Percentiles rank a stretch among this genome's conserved stretches.
These are phyloP conservation scores for Voacanga thouarsii DNA, from an alignment of 257 asterid species.

Conservation along the genomic window DNA sequence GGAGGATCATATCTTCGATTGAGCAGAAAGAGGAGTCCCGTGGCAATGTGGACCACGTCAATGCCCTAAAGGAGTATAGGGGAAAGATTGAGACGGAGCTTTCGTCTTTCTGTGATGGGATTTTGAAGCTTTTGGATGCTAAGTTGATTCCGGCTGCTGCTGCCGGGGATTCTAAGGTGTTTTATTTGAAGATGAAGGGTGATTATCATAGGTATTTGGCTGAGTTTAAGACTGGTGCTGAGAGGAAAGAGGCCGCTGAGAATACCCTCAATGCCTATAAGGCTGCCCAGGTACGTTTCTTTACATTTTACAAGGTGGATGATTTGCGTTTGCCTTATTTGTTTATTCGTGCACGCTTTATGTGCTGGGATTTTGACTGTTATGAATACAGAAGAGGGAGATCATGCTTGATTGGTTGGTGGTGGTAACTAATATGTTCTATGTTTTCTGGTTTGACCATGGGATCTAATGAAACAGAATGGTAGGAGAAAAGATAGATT, in stretches of 20 bases:
- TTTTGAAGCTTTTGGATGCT: constrained; percentile 28
- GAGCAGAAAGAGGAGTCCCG: constrained; percentile 43
- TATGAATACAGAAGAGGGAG: background rate
- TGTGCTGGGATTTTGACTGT: background rate
- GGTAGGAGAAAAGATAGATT: background rate
- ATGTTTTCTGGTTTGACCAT: background rate
- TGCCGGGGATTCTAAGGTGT: constrained; percentile 33
- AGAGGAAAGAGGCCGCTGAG: constrained; percentile 39
- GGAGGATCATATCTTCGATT: constrained; percentile 32
- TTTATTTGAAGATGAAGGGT: constrained; percentile 38
- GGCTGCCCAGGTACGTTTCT: constrained; percentile 32
- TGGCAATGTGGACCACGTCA: constrained; percentile 27
- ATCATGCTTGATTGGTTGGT: background rate
- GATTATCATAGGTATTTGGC: constrained; percentile 38
- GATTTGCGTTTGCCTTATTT: background rate
- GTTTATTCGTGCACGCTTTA: background rate
- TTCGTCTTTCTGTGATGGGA: constrained; percentile 24
- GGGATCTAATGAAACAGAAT: background rate
- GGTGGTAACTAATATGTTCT: background rate
- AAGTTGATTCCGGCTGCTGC: constrained; percentile 23
- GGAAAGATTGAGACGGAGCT: constrained; percentile 31
- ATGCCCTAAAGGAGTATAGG: constrained; percentile 23
- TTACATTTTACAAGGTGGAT: background rate
- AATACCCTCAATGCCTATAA: constrained; percentile 35
- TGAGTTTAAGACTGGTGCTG: constrained; percentile 27